These are phyloP conservation scores for Porphyrellus sp. DNA, from an alignment of 1,284 basidiomycete genomes.

Conservation along the genomic window DNA sequence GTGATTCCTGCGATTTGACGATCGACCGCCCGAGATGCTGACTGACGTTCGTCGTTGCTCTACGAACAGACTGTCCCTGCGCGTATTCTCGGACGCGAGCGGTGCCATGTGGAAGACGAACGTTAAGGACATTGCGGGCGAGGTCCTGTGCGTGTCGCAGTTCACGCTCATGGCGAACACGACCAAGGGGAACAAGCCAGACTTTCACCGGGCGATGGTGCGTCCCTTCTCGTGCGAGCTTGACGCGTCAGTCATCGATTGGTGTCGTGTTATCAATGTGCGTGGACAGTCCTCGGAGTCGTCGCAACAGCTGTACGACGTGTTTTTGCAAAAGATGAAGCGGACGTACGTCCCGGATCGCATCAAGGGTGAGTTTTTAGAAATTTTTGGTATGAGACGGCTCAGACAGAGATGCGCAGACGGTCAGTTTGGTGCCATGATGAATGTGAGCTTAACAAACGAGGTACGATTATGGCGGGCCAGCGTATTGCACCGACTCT, in stretches of 20 bases:
- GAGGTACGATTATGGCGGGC: slow-evolving; percentile 53
- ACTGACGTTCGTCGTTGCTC: not conserved
- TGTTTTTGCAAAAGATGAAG: slow-evolving; percentile 68
- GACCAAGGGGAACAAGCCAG: slow-evolving; percentile 81
- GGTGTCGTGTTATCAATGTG: not conserved
- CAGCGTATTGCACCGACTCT: not conserved
- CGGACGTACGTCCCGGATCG: slow-evolving; percentile 65
- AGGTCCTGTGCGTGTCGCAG: slow-evolving; percentile 87
- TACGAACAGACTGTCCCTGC: slow-evolving; percentile 58
- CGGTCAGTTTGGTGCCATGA: slow-evolving; percentile 92
- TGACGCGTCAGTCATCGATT: not conserved
- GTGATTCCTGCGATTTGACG: slow-evolving; percentile 35
- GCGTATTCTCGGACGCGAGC: slow-evolving; percentile 65
- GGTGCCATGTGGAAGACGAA: slow-evolving; percentile 77
- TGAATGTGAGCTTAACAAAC: slow-evolving; percentile 82
- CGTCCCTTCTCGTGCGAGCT: not conserved
- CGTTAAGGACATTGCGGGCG: slow-evolving; percentile 81
- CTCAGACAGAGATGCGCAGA: slow-evolving; percentile 44
- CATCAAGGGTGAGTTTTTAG: slow-evolving; percentile 62
- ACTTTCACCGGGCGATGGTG: slow-evolving; percentile 91
- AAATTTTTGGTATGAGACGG: not conserved
- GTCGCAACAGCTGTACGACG: slow-evolving; percentile 68
- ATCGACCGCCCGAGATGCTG: slow-evolving; percentile 3
- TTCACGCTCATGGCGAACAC: slow-evolving; percentile 90
- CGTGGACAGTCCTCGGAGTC: slow-evolving; percentile 54